Evolutionary conservation across 2,329 filamentous ascomycete genomes (phyloP), one percentile per base, ranked within the genome.

Genomic region (Xylariaceae sp.): DNA sequence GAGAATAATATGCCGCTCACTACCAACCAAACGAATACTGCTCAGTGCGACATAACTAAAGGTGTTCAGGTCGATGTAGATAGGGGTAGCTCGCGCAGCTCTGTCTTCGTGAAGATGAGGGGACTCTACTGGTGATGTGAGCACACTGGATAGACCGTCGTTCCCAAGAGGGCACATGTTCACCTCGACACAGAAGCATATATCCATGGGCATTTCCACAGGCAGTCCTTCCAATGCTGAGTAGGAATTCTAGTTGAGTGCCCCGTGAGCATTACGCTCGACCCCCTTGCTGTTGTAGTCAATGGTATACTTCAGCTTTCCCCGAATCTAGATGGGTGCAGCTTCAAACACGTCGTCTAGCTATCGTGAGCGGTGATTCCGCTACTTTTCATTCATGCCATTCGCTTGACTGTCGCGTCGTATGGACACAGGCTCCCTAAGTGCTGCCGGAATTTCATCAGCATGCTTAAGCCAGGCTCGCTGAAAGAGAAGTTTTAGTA

Each of bases 401-500:
- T n/a, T 37, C 32, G 32, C 32, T 7, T 37, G 32, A 14, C 32
- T 10, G 14, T 37, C 32, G 14, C 12, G 14, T 37, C 6, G 32
- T 37, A 37, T 10, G 12, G 32, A 37, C 14, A 59, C 41, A 18
- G 20, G 20, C 19, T 50, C 44, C 9, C 41, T 45, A 12, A 58
- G 50, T 0, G 64, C 61, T 14, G 60, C 54, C 29, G 68, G 66
- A 10, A 64, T 51, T 12, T 70, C 62, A 48, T 70, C 68, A 3
- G 68, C 63, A 45, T 72, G 57, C 48, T 68, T 65, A 56, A 73
- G 2, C 76, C 75, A 4, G 72, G 70, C 54, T 78, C 75, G 56
- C 74, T 77, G 5, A 78, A 56, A 2, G 70, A 71, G 49, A 76
- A 77, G 57, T 77, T 74, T 56, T 77, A 75, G 48, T 73, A 77